Conservation (phyloP, 148 eudicot species). For the Rhododendron molle region DNA sequence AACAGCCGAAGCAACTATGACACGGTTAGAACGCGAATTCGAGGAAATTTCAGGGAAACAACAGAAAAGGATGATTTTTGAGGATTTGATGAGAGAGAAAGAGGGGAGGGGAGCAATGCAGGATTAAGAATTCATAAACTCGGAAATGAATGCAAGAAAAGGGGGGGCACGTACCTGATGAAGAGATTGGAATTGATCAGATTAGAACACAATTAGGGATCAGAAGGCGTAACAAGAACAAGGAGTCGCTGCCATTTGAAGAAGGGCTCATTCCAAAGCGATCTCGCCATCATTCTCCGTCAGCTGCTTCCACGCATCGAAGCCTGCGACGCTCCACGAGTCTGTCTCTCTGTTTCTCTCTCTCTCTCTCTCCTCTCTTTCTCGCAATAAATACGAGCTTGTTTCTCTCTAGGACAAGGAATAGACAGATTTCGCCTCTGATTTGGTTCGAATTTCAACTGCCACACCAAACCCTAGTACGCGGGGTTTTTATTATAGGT, state of each 20-base stretch:
- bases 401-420: not conserved
- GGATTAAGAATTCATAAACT: not conserved
- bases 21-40: not conserved
- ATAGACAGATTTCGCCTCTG: constrained; percentile 13
- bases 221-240: not conserved
- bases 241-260: constrained; percentile 5
- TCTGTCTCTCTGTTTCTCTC: constrained; percentile 10
- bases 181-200: constrained; percentile 6
- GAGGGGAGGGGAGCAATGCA: constrained; percentile 8
- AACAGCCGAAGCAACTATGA: not conserved
- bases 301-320: constrained; percentile 45
- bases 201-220: not conserved
- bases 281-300: constrained; percentile 8
- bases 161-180: not conserved
- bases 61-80: not conserved
- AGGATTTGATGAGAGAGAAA: not conserved
- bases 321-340: constrained; percentile 29
- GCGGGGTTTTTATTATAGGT: not conserved
- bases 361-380: not conserved
- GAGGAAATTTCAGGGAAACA: not conserved
- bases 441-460: not conserved
- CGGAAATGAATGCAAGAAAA: not conserved
- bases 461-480: constrained; percentile 1
- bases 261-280: constrained; percentile 9
- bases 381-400: not conserved